Evolutionary conservation across 1,284 basidiomycete genomes (phyloP), one percentile per base, ranked within the genome.

Genomic region (Neonothopanus nambi): DNA sequence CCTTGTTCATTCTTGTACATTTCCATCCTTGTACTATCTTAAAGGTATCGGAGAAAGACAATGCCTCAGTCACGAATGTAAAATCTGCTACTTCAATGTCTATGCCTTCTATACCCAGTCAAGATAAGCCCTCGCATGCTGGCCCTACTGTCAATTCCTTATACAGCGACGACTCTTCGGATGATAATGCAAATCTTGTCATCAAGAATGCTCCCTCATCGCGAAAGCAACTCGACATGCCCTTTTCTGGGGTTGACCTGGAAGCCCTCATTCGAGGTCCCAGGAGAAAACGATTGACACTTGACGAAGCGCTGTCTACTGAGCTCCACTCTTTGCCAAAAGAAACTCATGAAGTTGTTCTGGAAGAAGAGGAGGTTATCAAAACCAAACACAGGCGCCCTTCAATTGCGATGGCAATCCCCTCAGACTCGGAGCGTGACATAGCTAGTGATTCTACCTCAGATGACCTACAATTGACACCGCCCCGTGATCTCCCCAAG

Each of bases 211-310:
- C n/a, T 9, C 20, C 15, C 5, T 52, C 43, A 7, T 24, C 24
- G 8, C 23, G 39, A 28, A 23, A 28, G 20, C 8, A 11, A 18
- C 21, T 17, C 15, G 12, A 23, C 6, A 11, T 17, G 24, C 24
- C 33, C 17, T 46, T 43, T 33, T 17, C 48, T 15, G 37, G 47
- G 8, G 15, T 50, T 13, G 43, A 53, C 28, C 28, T 57, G 24
- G 43, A 54, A 26, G 48, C 38, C 12, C 46, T 57, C 15, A 17
- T 57, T 28, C 51, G 48, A 18, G 55, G 55, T n/a, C 55, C 51
- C 9, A 40, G 8, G 8, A 38, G 28, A 37, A 40, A 38, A 21
- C 51, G 47, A 9, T 23, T 57, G 37, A 57, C 51, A 17, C 28
- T 57, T 21, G 55, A 57, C 33, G 53, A 40, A 33, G 36, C 48